Percentiles rank a stretch among this genome's conserved stretches.
phyloP scores from a whole-genome alignment of 192 early-diverging fungal genomes.

The Rhizoclosmatium sp. region DNA sequence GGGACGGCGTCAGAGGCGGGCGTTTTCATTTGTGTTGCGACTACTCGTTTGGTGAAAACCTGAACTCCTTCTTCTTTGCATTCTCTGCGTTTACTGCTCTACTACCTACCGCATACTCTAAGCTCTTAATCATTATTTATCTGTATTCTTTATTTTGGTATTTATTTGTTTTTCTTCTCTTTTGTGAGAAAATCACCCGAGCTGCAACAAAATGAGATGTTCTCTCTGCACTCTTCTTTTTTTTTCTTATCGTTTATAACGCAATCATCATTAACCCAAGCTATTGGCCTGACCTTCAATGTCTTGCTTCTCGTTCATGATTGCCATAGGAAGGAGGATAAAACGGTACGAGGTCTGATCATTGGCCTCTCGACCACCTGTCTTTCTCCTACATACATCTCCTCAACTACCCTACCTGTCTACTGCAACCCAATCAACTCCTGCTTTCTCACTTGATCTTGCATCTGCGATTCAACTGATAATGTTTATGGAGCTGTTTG shows the following conservation, averaged over 20 bases:
- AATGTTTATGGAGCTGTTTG: too few species aligned
- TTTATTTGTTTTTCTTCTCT: too few species aligned
- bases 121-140: too few species aligned
- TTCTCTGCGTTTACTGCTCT: too few species aligned
- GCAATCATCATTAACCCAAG: background rate
- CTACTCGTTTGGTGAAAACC: too few species aligned
- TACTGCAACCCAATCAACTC: too few species aligned
- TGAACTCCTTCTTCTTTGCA: too few species aligned
- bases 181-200: background rate
- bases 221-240: background rate
- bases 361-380: background rate
- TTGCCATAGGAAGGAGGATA: background rate
- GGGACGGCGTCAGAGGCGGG: slow-evolving; percentile 12
- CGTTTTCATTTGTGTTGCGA: too few species aligned
- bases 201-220: background rate
- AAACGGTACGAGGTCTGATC: background rate
- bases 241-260: background rate
- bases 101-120: too few species aligned
- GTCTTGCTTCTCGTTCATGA: background rate
- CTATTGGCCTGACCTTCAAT: slow-evolving; percentile 1
- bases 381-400: background rate
- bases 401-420: background rate
- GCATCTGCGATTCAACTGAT: too few species aligned
- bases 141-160: too few species aligned
- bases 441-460: too few species aligned